A percentile compares a stretch with the other conserved stretches of the same genome.
Evolutionary conservation across 2,329 filamentous ascomycete species (phyloP).

Genomic region (Pseudogymnoascus sp.): DNA sequence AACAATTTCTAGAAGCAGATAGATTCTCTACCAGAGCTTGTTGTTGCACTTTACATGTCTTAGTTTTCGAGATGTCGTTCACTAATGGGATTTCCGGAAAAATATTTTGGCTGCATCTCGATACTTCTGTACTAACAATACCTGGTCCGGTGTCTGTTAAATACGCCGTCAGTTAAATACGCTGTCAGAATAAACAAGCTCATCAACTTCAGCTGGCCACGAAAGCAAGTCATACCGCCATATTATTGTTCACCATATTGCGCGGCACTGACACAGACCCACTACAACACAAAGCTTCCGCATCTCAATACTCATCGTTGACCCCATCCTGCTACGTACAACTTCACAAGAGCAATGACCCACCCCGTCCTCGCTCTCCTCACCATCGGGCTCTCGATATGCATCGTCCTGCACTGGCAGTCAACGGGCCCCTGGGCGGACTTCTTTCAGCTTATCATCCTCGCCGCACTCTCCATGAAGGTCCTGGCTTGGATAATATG

Average conservation of each 20-base stretch:
- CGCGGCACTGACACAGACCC: neutral
- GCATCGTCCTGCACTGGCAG: neutral
- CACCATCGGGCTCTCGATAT: neutral
- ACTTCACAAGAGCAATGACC: neutral
- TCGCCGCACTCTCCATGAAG: neutral
- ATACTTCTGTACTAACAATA: neutral
- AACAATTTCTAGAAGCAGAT: neutral
- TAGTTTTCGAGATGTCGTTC: neutral
- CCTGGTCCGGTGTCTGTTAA: neutral
- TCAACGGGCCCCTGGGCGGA: neutral
- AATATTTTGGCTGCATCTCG: neutral
- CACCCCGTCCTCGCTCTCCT: neutral
- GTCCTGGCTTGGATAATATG: neutral
- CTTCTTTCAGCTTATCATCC: neutral
- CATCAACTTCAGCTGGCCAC: neutral
- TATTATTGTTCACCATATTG: neutral
- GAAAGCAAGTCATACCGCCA: neutral
- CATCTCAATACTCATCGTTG: neutral
- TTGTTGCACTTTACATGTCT: neutral
- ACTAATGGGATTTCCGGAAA: neutral
- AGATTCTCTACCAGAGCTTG: neutral
- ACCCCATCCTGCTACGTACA: neutral
- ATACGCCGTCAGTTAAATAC: neutral
- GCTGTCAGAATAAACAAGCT: neutral
- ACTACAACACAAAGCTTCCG: neutral